phyloP scores from a whole-genome alignment of 441 rosid species.

The Pelargonium fulgidum region DNA sequence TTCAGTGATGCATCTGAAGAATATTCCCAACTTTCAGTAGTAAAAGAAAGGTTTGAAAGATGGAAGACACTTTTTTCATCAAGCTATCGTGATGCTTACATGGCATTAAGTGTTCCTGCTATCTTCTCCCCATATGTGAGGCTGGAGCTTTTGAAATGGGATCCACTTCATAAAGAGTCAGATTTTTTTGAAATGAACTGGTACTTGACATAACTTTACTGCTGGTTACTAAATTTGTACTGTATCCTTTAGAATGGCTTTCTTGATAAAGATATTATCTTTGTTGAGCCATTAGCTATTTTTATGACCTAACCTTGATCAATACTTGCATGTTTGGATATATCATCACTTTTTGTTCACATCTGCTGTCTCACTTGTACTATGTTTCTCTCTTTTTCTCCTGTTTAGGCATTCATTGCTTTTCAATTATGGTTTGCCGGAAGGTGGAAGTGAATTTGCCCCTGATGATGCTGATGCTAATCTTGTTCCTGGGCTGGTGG shows the following conservation, averaged over 20 bases:
- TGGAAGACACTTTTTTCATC: constrained; percentile 77
- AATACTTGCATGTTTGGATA: not conserved
- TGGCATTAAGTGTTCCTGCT: constrained; percentile 75
- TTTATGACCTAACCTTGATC: too few relatives aligned
- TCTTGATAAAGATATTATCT: too few relatives aligned
- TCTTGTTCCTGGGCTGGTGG: constrained; percentile 79
- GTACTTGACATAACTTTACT: constrained; percentile 27
- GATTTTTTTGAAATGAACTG: constrained; percentile 82
- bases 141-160: constrained; percentile 89
- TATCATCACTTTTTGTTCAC: not conserved
- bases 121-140: constrained; percentile 90
- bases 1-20: constrained; percentile 90
- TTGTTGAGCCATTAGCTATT: too few relatives aligned
- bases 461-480: constrained; percentile 73
- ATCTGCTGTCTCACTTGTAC: constrained; percentile 13
- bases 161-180: constrained; percentile 69
- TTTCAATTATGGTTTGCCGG: constrained; percentile 68
- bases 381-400: constrained; percentile 16
- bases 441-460: constrained; percentile 52
- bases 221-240: too few relatives aligned
- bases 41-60: constrained; percentile 71
- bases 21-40: constrained; percentile 69
- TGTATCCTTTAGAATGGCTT: too few relatives aligned
- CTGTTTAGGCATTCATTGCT: constrained; percentile 74
- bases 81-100: constrained; percentile 81